Evolutionary conservation across 306 rosid genomes (phyloP).

Genomic region (Purshia tridentata): DNA sequence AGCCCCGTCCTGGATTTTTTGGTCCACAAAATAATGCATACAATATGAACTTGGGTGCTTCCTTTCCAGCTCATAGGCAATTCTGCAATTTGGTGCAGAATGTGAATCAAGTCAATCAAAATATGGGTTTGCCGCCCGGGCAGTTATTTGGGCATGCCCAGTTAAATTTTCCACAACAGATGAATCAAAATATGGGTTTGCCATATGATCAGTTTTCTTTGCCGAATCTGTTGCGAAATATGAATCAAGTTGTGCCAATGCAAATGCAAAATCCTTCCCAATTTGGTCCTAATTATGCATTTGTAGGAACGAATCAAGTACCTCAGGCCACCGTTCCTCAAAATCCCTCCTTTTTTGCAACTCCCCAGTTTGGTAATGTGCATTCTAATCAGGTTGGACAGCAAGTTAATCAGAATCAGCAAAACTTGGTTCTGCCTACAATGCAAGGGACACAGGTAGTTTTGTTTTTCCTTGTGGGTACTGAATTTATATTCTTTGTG

Average conservation of each 20-base stretch:
- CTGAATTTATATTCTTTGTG: conserved; percentile 13
- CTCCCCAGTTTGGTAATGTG: conserved; percentile 41
- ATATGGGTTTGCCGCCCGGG: conserved; percentile 28
- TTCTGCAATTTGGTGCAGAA: conserved; percentile 39
- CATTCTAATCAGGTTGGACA: conserved; percentile 49
- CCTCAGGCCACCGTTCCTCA: conserved; percentile 46
- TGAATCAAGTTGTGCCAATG: conserved; percentile 61
- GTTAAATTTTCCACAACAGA: conserved; percentile 30
- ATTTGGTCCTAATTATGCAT: conserved; percentile 36
- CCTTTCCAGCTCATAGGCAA: conserved; percentile 47
- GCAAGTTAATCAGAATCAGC: conserved; percentile 44
- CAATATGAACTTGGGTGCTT: conserved; percentile 38
- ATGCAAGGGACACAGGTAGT: conserved; percentile 60
- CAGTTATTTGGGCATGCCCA: conserved; percentile 46
- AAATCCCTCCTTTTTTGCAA: conserved; percentile 37
- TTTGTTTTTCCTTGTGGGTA: conserved; percentile 8
- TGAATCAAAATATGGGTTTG: conserved; percentile 41
- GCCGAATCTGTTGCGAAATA: conserved; percentile 52
- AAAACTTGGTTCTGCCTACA: conserved; percentile 33
- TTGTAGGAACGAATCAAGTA: conserved; percentile 54
- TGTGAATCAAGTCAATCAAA: conserved; percentile 44
- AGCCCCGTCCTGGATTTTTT: conserved; percentile 37
- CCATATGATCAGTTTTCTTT: conserved; percentile 65
- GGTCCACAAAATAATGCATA: conserved; percentile 39
- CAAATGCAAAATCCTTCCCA: conserved; percentile 59